Base-by-base conservation (phyloP, 108 stramenopile genomes). In the Fragilaria radians region DNA sequence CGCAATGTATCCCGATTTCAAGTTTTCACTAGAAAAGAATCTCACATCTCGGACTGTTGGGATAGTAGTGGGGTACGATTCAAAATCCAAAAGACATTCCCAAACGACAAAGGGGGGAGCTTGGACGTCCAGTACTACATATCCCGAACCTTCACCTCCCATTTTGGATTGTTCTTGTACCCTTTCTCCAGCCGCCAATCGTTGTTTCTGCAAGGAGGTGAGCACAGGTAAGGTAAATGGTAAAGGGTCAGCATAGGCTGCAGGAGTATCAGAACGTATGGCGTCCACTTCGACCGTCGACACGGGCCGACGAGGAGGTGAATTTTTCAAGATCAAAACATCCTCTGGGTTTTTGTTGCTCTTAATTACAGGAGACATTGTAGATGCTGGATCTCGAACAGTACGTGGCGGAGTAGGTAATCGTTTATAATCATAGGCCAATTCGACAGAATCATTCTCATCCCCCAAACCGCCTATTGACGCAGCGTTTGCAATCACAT, bases 11-110 rank as follows among this genome's bases (percentile, higher is more conserved):
- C 81, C 74, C 53, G 70, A 67, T 48, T 80, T 78, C 30, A 92
- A 64, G 25, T 85, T 78, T 27, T 78, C 82, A 52, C 76, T 84
- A 5, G 91, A 86, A 62, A 83, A 93, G 67, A 93, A 78, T 25
- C 74, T 67, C 65, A 93, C 86, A 62, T 77, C 71, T 32, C 83
- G 63, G 1, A 93, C 91, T 3, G 91, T 93, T 9, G 81, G 79
- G 48, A 93, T 93, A 31, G 76, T 78, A 58, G 86, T 69, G 24
- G 88, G 85, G 52, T 93, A 93, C 4, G 80, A 72, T 57, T 84
- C 71, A 73, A 93, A 93, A 62, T 93, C 88, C n/a, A 93, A 72
- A 25, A 93, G 65, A 34, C 81, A 78, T 59, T 93, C 87, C 91
- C 91, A 93, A 1, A 93, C 82, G 4, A 86, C 83, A 36, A 77